phyloP scores from a whole-genome alignment of 495 filamentous ascomycete genomes.

The Filosporella fistucella region DNA sequence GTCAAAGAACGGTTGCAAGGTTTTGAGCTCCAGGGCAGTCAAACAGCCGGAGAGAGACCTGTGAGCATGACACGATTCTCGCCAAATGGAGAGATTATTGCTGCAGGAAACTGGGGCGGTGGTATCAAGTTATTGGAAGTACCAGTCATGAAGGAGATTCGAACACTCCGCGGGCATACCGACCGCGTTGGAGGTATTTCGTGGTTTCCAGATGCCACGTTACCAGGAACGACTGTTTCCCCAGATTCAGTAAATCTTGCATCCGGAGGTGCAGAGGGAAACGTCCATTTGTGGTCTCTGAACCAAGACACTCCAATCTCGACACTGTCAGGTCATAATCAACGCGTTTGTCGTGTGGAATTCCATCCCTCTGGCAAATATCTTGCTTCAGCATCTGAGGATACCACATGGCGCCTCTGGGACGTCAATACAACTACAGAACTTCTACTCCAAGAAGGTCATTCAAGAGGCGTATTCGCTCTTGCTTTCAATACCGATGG shows the following conservation, averaged over 20 bases:
- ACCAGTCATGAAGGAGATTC: constrained; percentile 73
- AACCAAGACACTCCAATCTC: constrained; percentile 75
- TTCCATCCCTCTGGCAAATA: constrained; percentile 92
- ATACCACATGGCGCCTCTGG: constrained; percentile 97
- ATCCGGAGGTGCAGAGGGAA: constrained; percentile 85
- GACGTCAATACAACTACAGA: constrained; percentile 83
- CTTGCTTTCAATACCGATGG: constrained; percentile 88
- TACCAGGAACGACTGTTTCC: constrained; percentile 64
- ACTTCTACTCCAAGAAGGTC: constrained; percentile 87
- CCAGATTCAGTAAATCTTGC: constrained; percentile 76
- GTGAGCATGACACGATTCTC: constrained; percentile 88
- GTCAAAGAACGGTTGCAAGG: constrained; percentile 78
- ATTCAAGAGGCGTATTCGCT: constrained; percentile 86
- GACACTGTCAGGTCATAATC: constrained; percentile 80
- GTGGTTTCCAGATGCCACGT: constrained; percentile 83
- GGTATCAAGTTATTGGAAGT: constrained; percentile 80
- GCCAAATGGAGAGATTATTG: constrained; percentile 77
- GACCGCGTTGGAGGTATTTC: constrained; percentile 85
- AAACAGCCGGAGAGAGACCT: constrained; percentile 85
- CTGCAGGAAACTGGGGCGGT: constrained; percentile 88
- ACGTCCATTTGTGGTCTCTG: constrained; percentile 87
- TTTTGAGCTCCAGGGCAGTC: constrained; percentile 88
- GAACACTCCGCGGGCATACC: constrained; percentile 72
- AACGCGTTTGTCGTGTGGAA: constrained; percentile 84
- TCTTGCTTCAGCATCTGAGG: constrained; percentile 88